These are phyloP conservation scores for Dissoconium aciculare DNA, from an alignment of 2,329 filamentous ascomycete species.

Conservation along the genomic window DNA sequence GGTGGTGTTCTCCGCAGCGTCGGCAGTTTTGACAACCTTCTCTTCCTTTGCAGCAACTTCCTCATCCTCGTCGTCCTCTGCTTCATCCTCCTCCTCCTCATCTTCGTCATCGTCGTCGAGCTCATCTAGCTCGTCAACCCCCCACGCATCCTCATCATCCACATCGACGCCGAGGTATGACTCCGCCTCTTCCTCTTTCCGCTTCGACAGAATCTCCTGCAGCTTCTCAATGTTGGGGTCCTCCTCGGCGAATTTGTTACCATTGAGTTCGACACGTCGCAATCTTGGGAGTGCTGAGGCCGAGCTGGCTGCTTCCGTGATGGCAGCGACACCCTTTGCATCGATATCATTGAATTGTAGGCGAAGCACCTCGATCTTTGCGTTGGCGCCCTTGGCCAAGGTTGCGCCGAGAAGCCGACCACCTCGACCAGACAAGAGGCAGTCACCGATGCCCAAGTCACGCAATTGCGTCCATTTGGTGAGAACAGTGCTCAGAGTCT, in stretches of 20 bases:
- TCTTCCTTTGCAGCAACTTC: conserved; percentile 60
- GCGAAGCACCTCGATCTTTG: conserved; percentile 63
- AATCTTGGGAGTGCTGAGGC: conserved; percentile 50
- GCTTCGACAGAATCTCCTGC: conserved; percentile 38
- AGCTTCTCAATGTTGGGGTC: conserved; percentile 57
- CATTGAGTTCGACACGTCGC: conserved; percentile 82
- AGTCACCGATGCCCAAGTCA: conserved; percentile 83
- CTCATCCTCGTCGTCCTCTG: conserved; percentile 39
- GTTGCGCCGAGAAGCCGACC: conserved; percentile 58
- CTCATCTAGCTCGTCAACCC: conserved; percentile 72
- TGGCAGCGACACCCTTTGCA: conserved; percentile 52
- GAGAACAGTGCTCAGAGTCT: conserved; percentile 60
- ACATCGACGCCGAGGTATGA: conserved; percentile 42
- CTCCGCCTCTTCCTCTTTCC: conserved; percentile 38
- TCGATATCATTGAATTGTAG: conserved; percentile 94
- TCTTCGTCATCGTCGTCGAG: conserved; percentile 62
- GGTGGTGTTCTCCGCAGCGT: conserved; percentile 59
- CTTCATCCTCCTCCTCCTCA: conserved; percentile 45
- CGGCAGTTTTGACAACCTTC: conserved; percentile 53
- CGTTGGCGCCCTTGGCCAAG: conserved; percentile 60
- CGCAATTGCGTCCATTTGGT: conserved; percentile 58
- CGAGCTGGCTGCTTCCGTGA: conserved; percentile 53
- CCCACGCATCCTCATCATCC: conserved; percentile 67
- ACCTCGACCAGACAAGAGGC: conserved; percentile 64
- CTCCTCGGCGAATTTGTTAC: conserved; percentile 85